These are phyloP conservation scores for Kwoniella europaea DNA, from an alignment of 768 basidiomycete species.

Conservation along the genomic window DNA sequence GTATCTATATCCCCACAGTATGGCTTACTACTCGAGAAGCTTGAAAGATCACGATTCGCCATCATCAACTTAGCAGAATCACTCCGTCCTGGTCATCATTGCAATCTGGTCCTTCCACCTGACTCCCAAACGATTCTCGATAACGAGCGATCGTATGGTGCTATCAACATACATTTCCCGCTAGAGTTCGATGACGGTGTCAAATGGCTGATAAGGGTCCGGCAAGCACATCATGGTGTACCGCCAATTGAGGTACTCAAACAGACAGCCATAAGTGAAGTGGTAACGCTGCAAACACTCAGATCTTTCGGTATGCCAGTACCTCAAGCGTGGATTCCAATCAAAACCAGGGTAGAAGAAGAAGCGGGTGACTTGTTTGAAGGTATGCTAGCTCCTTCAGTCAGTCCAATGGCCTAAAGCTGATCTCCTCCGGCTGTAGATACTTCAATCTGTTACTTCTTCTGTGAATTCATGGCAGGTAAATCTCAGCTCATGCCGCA, in stretches of 20 bases:
- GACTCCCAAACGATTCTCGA: background rate
- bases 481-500: background rate
- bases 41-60: background rate
- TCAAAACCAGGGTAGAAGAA: background rate
- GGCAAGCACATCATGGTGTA: background rate
- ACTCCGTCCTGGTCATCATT: background rate
- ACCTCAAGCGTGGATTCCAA: slow-evolving; percentile 10
- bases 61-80: background rate
- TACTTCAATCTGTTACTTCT: background rate
- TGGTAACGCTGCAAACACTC: slow-evolving; percentile 13
- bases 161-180: slow-evolving; percentile 20
- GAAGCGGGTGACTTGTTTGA: background rate
- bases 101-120: background rate
- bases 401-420: background rate
- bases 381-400: background rate
- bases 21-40: background rate
- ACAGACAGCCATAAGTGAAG: slow-evolving; percentile 10
- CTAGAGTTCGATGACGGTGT: slow-evolving; percentile 25
- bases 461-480: background rate
- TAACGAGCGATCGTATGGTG: background rate
- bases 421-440: background rate
- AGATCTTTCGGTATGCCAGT: background rate
- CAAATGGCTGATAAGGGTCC: slow-evolving; percentile 24
- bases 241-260: background rate
- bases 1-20: no score